Evolutionary conservation across 805 yeast species (phyloP).

Genomic region (Wickerhamiella vanderwaltii): DNA sequence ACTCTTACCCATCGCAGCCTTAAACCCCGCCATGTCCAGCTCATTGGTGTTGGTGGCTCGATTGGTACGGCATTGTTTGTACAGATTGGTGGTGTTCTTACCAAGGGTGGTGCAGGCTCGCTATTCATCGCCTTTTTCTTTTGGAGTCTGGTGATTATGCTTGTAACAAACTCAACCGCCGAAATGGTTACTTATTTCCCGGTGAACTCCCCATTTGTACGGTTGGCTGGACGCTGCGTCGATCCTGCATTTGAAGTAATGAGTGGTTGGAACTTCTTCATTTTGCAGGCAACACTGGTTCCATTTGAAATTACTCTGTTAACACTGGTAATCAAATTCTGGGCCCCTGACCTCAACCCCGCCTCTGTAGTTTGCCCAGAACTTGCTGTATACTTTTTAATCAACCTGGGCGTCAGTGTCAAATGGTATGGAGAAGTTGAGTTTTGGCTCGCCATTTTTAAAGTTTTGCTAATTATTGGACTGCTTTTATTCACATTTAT

Average conservation of each 20-base stretch:
- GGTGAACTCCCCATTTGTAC: constrained; percentile 61
- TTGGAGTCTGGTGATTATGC: constrained; percentile 59
- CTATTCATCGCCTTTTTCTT: constrained; percentile 50
- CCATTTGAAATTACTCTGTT: constrained; percentile 79
- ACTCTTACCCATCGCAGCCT: constrained; percentile 25
- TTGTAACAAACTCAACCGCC: constrained; percentile 59
- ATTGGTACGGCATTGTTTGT: constrained; percentile 23
- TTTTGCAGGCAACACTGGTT: constrained; percentile 60
- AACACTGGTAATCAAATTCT: constrained; percentile 66
- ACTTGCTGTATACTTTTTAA: constrained; percentile 45
- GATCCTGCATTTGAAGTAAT: constrained; percentile 64
- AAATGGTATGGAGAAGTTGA: constrained; percentile 69
- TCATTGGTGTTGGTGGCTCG: constrained; percentile 23
- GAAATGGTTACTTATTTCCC: constrained; percentile 73
- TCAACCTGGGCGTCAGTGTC: constrained; percentile 59
- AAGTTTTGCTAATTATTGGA: constrained; percentile 63
- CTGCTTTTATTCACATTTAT: constrained; percentile 61
- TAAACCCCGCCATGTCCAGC: constrained; percentile 32
- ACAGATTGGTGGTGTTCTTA: constrained; percentile 34
- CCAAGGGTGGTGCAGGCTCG: constrained; percentile 58
- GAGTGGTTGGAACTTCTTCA: constrained; percentile 73
- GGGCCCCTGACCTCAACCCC: constrained; percentile 67
- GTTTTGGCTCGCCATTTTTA: constrained; percentile 65
- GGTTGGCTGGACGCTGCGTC: constrained; percentile 61
- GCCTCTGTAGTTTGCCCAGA: constrained; percentile 59